phyloP scores from a whole-genome alignment of 192 early-diverging fungal genomes.

The Piromyces sp. region DNA sequence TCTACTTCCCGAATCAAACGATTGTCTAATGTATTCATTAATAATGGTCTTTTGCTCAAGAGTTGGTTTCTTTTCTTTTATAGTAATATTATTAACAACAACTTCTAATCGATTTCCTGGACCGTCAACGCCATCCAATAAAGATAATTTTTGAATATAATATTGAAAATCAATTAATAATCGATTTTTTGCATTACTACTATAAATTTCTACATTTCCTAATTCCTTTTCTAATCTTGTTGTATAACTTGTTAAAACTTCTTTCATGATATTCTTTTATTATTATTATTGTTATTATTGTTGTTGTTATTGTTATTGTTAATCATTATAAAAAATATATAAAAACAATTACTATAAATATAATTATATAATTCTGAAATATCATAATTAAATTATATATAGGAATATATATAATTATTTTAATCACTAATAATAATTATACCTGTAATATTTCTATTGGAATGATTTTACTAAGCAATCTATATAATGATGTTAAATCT shows the following conservation, averaged over 20 bases:
- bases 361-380: too few relatives aligned
- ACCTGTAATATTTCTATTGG: slow-evolving; percentile 52
- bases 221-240: slow-evolving; percentile 55
- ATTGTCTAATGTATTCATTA: not conserved
- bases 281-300: not conserved
- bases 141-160: slow-evolving; percentile 42
- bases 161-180: slow-evolving; percentile 62
- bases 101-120: slow-evolving; percentile 59
- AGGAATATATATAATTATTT: too few relatives aligned
- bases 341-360: too few relatives aligned
- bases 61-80: slow-evolving; percentile 23
- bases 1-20: not conserved
- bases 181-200: slow-evolving; percentile 14
- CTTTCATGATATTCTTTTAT: slow-evolving; percentile 45
- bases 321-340: too few relatives aligned
- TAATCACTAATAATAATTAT: not conserved
- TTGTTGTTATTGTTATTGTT: too few relatives aligned
- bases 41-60: not conserved
- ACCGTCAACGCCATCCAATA: slow-evolving; percentile 50
- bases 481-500: slow-evolving; percentile 78
- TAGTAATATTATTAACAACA: slow-evolving; percentile 61
- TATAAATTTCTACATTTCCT: not conserved
- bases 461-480: slow-evolving; percentile 75
- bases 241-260: slow-evolving; percentile 63
- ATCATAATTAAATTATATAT: too few relatives aligned